These are phyloP conservation scores for Sarocladium oryzae DNA, from an alignment of 2,329 filamentous ascomycete species.

Conservation along the genomic window DNA sequence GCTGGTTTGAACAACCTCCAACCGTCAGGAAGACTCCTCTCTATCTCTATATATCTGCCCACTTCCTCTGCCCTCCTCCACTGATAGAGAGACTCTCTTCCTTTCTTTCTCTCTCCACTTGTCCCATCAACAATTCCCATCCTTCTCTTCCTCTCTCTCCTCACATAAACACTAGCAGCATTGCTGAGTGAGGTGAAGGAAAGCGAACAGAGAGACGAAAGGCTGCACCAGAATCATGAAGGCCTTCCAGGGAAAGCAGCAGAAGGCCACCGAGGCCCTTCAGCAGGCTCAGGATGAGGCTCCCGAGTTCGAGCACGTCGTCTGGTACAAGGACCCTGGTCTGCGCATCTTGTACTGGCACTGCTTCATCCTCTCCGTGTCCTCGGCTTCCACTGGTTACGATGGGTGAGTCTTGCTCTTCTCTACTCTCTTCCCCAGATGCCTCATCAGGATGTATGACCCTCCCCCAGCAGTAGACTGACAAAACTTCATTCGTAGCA, in stretches of 20 bases:
- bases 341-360: conserved; percentile 49
- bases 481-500: conserved; percentile 15
- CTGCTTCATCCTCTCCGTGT: conserved; percentile 48
- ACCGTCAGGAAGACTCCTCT: too few relatives aligned
- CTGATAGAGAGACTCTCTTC: not conserved
- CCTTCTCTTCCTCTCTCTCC: not conserved
- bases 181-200: too few relatives aligned
- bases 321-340: conserved; percentile 50
- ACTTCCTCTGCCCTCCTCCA: not conserved
- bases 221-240: conserved; percentile 1
- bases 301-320: conserved; percentile 46
- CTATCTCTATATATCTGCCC: conserved; percentile 4
- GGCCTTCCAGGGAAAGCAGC: not conserved
- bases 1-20: too few relatives aligned
- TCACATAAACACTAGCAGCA: too few relatives aligned
- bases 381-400: conserved; percentile 55
- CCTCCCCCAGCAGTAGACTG: not conserved
- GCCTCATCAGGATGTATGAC: not conserved
- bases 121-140: too few relatives aligned
- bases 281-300: conserved; percentile 35
- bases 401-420: conserved; percentile 33
- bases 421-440: not conserved
- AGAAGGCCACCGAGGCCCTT: conserved; percentile 14
- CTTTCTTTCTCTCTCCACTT: not conserved
- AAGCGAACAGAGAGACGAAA: not conserved